These are phyloP conservation scores for Juglanconis juglandina DNA, from an alignment of 2,329 filamentous ascomycete species.

Conservation along the genomic window DNA sequence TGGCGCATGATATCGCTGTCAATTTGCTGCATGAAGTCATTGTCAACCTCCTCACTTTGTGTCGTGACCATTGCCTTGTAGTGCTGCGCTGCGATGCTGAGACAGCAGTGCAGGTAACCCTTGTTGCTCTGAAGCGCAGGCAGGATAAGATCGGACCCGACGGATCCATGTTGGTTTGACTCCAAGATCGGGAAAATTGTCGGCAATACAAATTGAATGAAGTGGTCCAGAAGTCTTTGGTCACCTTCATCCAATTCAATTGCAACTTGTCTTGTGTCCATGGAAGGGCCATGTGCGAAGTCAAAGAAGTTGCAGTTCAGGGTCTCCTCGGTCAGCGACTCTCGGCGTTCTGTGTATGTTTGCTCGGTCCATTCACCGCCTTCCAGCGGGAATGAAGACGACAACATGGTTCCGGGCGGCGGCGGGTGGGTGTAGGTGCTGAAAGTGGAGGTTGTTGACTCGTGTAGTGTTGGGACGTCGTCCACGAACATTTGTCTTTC, in stretches of 20 bases:
- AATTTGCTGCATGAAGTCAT: conserved; percentile 80
- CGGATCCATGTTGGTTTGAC: conserved; percentile 79
- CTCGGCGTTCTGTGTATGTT: conserved; percentile 63
- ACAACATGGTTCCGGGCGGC: conserved; percentile 63
- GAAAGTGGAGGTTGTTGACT: conserved; percentile 88
- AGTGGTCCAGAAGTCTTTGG: conserved; percentile 82
- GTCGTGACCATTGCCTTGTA: conserved; percentile 73
- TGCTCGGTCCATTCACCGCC: conserved; percentile 70
- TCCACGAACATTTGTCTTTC: conserved; percentile 93
- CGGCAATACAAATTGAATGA: conserved; percentile 81
- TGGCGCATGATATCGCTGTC: conserved; percentile 91
- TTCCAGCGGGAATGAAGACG: conserved; percentile 51
- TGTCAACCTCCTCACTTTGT: conserved; percentile 71
- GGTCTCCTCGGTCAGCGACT: conserved; percentile 64
- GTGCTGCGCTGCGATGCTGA: conserved; percentile 90
- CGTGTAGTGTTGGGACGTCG: conserved; percentile 77
- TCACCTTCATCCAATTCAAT: conserved; percentile 87
- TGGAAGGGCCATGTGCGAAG: conserved; percentile 66
- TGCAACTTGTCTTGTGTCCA: conserved; percentile 62
- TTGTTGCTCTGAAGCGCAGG: conserved; percentile 88
- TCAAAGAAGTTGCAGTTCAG: conserved; percentile 80
- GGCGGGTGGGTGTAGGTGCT: conserved; percentile 84
- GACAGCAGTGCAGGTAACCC: conserved; percentile 90
- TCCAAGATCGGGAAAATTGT: conserved; percentile 91
- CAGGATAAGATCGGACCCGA: conserved; percentile 77